These are phyloP conservation scores for Achaetomium macrosporum DNA, from an alignment of 2,329 filamentous ascomycete species.

Conservation along the genomic window DNA sequence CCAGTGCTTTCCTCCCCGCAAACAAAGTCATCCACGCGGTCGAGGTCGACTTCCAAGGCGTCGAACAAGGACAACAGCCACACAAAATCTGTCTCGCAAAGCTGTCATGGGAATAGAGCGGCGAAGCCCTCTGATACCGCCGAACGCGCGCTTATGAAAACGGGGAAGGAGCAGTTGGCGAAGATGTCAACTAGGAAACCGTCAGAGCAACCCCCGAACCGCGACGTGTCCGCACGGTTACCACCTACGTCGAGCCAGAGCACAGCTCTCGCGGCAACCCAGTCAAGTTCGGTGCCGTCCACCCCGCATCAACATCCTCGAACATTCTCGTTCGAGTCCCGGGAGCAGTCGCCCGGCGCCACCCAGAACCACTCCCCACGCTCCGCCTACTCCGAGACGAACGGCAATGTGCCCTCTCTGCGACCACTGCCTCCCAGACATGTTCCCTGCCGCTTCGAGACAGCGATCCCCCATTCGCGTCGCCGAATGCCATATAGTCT, in stretches of 20 bases:
- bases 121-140: slow-evolving; percentile 51
- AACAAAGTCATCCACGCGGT: slow-evolving; percentile 51
- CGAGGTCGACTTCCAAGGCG: slow-evolving; percentile 55
- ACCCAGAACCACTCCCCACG: slow-evolving; percentile 77
- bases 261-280: slow-evolving; percentile 30
- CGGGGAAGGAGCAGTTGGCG: slow-evolving; percentile 44
- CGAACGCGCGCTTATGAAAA: slow-evolving; percentile 56
- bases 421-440: slow-evolving; percentile 55
- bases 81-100: slow-evolving; percentile 43
- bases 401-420: slow-evolving; percentile 63
- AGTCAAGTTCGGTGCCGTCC: slow-evolving; percentile 87
- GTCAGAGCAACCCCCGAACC: slow-evolving; percentile 14
- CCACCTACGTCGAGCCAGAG: slow-evolving; percentile 13
- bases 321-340: slow-evolving; percentile 73
- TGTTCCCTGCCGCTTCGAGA: slow-evolving; percentile 80
- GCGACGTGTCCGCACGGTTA: slow-evolving; percentile 16
- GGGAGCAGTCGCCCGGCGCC: slow-evolving; percentile 71
- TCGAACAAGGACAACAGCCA: slow-evolving; percentile 47
- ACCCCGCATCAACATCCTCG: slow-evolving; percentile 86
- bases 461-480: slow-evolving; percentile 71
- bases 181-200: slow-evolving; percentile 41
- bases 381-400: slow-evolving; percentile 85
- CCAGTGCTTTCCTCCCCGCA: slow-evolving; percentile 51
- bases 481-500: slow-evolving; percentile 88
- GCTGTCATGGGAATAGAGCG: slow-evolving; percentile 61